Conservation (phyloP, 352 stramenopile species). For the Pilasporangium apinafurcum region DNA sequence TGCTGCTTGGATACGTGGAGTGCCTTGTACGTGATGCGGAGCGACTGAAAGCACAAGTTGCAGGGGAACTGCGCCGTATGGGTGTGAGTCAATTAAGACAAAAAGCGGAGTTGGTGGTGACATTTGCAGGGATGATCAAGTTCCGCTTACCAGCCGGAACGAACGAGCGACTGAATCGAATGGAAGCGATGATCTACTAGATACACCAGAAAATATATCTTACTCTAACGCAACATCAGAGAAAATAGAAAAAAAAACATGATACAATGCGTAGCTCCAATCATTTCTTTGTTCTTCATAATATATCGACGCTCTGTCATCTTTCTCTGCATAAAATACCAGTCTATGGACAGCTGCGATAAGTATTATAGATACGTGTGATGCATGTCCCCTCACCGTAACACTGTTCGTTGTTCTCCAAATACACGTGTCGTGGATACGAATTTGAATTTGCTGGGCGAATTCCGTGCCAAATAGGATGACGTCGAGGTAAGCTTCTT, state of each 20-base stretch:
- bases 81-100: constrained; percentile 44
- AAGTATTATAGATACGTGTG: no score
- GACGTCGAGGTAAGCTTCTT: no score
- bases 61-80: constrained; percentile 45
- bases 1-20: constrained; percentile 85
- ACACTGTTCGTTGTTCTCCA: background rate
- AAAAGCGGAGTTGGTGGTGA: constrained; percentile 80
- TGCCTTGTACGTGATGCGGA: constrained; percentile 81
- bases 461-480: constrained; percentile 18
- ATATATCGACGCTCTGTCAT: constrained; percentile 1
- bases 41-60: constrained; percentile 59
- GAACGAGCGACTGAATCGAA: constrained; percentile 80
- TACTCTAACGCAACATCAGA: background rate
- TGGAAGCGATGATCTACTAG: constrained; percentile 88
- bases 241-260: background rate
- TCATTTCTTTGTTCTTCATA: background rate
- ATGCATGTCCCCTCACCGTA: no score
- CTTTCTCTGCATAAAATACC: no score
- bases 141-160: constrained; percentile 75
- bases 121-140: constrained; percentile 87
- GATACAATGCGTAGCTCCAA: constrained; percentile 4
- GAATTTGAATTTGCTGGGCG: constrained; percentile 51
- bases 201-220: no score
- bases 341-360: no score
- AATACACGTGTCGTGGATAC: constrained; percentile 16